Evolutionary conservation across 805 yeast genomes (phyloP), one percentile per base, ranked within the genome.

Genomic region (Saturnispora quitensis): DNA sequence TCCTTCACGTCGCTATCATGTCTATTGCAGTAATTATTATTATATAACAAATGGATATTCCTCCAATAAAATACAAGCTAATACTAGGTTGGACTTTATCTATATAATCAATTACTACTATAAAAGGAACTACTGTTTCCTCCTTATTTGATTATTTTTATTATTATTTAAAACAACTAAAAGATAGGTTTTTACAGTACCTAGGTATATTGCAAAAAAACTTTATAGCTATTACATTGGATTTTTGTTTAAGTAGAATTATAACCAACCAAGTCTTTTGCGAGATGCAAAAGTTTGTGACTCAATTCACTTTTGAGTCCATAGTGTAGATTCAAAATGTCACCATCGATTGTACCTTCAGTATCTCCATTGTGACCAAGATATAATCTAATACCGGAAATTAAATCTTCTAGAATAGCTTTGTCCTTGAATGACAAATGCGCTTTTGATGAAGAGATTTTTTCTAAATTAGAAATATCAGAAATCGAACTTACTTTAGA

Each of bases 261-360:
- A 43, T 68, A 67, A 5, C 71, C 71, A 10, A 58, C 62, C 31
- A 67, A 50, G 31, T 56, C 57, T 56, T 58, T 61, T 2, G 64
- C 64, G 44, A 68, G 46, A 40, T 55, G 54, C 5, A 68, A 56
- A 40, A 67, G 59, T 36, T 55, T 57, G 48, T 68, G 63, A 40
- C 63, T 60, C 25, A 68, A 52, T 24, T 62, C 66, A 53, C 66
- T 64, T 48, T 60, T 62, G 40, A 67, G 51, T 33, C 62, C 60
- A 48, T 58, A 62, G 49, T 61, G 64, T 43, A 67, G 53, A 15
- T 57, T 56, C 3, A 55, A 48, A 20, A 63, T 56, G 38, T 62
- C 63, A 28, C 53, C 58, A 24, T 55, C 58, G 1, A 50, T 47
- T 20, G 55, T 56, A 6, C 55, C 53, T 15, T 45, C 53, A 13